Conservation (phyloP, 2,329 filamentous ascomycete genomes). For the Elsinoe batatas region DNA sequence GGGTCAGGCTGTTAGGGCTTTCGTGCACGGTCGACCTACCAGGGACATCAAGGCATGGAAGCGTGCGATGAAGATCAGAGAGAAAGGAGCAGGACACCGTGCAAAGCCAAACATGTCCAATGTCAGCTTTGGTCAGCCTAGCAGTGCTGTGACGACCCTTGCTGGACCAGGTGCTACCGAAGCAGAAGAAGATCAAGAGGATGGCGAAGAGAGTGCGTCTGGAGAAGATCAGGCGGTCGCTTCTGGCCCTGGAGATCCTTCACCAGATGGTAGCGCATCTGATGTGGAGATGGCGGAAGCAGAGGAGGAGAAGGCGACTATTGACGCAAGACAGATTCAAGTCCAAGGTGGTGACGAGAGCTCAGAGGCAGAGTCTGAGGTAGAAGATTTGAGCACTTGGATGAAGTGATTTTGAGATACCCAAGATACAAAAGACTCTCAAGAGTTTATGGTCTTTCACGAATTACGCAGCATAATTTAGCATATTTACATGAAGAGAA, state of each 20-base stretch:
- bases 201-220: background rate
- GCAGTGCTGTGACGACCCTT: background rate
- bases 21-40: slow-evolving; percentile 31
- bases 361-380: slow-evolving; percentile 5
- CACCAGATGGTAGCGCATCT: background rate
- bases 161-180: background rate
- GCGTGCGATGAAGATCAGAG: slow-evolving; percentile 34
- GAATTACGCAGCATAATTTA: background rate
- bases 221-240: background rate
- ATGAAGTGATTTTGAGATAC: slow-evolving; percentile 4
- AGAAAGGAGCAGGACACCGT: slow-evolving; percentile 23
- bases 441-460: background rate
- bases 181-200: background rate
- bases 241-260: too few species aligned
- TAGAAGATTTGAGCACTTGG: background rate
- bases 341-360: background rate
- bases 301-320: background rate
- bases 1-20: slow-evolving; percentile 32
- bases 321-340: background rate
- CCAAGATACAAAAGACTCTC: background rate
- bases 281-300: slow-evolving; percentile 5
- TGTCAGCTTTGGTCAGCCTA: background rate
- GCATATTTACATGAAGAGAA: background rate
- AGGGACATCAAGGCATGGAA: slow-evolving; percentile 40
- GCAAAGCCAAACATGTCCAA: slow-evolving; percentile 8